Evolutionary conservation across 345 rosid species (phyloP).

Genomic region (Dimocarpus longan): DNA sequence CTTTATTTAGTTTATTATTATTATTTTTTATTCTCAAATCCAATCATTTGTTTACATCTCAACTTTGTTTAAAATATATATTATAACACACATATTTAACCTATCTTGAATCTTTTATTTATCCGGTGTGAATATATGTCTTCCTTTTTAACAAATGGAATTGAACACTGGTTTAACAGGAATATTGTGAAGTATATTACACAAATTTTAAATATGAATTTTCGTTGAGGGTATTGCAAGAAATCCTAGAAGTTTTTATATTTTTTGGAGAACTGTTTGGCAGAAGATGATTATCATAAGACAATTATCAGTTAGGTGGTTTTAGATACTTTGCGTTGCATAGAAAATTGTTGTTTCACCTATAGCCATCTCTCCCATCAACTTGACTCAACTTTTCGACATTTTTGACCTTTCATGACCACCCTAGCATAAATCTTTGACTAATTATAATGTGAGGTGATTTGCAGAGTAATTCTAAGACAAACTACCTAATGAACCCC

Average conservation of each 20-base stretch:
- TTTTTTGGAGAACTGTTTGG: too few relatives aligned
- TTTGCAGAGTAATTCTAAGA: not conserved
- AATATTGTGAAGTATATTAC: too few relatives aligned
- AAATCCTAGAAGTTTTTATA: too few relatives aligned
- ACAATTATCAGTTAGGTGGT: too few relatives aligned
- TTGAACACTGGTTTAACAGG: too few relatives aligned
- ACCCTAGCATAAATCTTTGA: not conserved
- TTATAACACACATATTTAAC: not conserved
- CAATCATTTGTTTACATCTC: constrained; percentile 21
- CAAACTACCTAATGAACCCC: not conserved
- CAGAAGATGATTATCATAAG: too few relatives aligned
- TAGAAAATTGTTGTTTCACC: not conserved
- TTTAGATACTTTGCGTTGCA: too few relatives aligned
- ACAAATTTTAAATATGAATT: too few relatives aligned
- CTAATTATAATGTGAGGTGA: not conserved
- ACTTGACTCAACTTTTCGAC: not conserved
- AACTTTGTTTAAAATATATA: not conserved
- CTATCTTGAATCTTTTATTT: not conserved
- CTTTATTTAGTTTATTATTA: not conserved
- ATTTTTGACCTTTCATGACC: not conserved
- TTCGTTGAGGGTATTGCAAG: too few relatives aligned
- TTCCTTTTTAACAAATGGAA: too few relatives aligned
- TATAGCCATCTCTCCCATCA: not conserved
- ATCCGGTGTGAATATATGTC: too few relatives aligned
- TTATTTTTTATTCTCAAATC: not conserved